Evolutionary conservation across 2,329 filamentous ascomycete species (phyloP).

Genomic region (Pseudocercospora musae): DNA sequence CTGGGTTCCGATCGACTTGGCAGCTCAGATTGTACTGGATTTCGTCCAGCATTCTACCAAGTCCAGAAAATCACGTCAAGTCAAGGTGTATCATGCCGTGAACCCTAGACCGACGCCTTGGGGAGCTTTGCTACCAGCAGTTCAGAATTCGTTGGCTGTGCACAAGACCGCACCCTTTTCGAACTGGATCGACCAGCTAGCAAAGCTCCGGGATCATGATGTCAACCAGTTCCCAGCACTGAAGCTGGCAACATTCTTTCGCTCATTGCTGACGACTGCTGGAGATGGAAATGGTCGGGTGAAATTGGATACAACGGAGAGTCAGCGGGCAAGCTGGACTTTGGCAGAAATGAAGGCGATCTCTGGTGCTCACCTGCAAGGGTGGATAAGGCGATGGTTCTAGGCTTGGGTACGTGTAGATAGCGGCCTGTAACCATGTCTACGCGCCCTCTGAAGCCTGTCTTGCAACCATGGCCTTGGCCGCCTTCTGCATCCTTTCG

Average conservation of each 20-base stretch:
- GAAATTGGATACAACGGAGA: constrained; percentile 28
- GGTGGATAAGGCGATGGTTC: constrained; percentile 22
- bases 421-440: neutral
- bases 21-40: constrained; percentile 15
- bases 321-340: constrained; percentile 28
- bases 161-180: constrained; percentile 19
- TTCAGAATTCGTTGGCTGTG: constrained; percentile 19
- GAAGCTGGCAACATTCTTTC: constrained; percentile 27
- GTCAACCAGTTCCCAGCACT: constrained; percentile 21
- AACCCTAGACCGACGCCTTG: constrained; percentile 22
- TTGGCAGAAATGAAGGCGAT: constrained; percentile 27
- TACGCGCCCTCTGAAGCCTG: neutral
- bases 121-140: constrained; percentile 19
- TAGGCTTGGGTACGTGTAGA: neutral
- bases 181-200: constrained; percentile 23
- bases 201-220: constrained; percentile 17
- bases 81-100: constrained; percentile 19
- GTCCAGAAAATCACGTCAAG: neutral
- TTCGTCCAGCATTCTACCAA: constrained; percentile 8
- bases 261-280: constrained; percentile 7
- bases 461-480: neutral
- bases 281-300: constrained; percentile 12
- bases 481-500: neutral
- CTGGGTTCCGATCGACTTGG: constrained; percentile 53
- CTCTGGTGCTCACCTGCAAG: constrained; percentile 17